A percentile compares a stretch with the other conserved stretches of the same genome.
These are phyloP conservation scores for Malus fusca DNA, from an alignment of 306 rosid species.

Conservation along the genomic window DNA sequence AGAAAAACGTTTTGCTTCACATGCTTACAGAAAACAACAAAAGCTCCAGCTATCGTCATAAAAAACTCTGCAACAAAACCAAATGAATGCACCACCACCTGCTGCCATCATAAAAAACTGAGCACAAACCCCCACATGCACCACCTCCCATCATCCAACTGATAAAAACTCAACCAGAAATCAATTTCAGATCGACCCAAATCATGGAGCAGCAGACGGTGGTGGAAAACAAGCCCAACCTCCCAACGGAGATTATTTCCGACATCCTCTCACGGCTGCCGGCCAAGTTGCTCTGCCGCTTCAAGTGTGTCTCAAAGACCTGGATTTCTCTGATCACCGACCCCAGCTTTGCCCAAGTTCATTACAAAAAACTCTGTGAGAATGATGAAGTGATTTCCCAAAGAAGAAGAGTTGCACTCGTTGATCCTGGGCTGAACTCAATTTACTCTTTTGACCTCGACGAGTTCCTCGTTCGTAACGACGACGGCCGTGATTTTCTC, in stretches of 20 bases:
- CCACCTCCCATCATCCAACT: too few species aligned
- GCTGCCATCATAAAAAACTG: too few species aligned
- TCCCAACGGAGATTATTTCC: background rate
- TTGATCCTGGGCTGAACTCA: background rate
- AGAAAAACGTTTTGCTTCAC: too few species aligned
- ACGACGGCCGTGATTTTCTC: background rate
- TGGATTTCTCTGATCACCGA: background rate
- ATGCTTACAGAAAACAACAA: too few species aligned
- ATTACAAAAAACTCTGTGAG: background rate
- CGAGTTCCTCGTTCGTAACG: background rate
- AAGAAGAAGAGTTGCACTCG: background rate
- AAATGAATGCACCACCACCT: too few species aligned
- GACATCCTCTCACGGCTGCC: background rate
- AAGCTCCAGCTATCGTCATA: too few species aligned
- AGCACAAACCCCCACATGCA: too few species aligned
- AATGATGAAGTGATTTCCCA: background rate
- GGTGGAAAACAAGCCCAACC: background rate
- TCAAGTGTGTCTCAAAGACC: background rate
- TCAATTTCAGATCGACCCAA: background rate
- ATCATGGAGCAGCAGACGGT: background rate
- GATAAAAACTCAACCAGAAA: background rate
- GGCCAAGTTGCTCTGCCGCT: background rate
- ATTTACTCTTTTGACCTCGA: background rate
- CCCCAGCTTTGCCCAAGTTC: background rate
- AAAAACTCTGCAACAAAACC: too few species aligned